phyloP scores from a whole-genome alignment of 768 basidiomycete species.

The Psilocybe tampanensis region DNA sequence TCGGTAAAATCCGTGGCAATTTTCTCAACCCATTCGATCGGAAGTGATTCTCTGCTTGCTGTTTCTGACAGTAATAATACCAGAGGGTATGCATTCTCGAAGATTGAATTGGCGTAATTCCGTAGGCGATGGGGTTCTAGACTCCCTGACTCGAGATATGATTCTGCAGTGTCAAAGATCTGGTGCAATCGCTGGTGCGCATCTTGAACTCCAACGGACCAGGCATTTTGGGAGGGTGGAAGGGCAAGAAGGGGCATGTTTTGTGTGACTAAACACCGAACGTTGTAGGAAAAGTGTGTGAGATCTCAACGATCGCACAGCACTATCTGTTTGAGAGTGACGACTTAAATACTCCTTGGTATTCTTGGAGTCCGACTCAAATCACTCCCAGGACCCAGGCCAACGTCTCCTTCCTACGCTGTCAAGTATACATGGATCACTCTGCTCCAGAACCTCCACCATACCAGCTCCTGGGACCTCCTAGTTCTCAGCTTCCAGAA shows the following conservation, averaged over 20 bases:
- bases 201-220: background rate
- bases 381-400: too few relatives aligned
- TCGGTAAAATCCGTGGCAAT: slow-evolving; percentile 2
- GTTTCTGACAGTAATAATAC: slow-evolving; percentile 2
- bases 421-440: too few relatives aligned
- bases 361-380: too few relatives aligned
- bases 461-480: too few relatives aligned
- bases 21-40: slow-evolving; percentile 3
- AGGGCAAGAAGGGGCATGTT: background rate
- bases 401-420: too few relatives aligned
- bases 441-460: too few relatives aligned
- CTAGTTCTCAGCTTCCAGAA: too few relatives aligned
- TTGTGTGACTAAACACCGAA: background rate
- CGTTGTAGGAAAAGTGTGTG: too few relatives aligned
- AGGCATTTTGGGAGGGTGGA: background rate
- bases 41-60: background rate
- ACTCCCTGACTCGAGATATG: background rate
- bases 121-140: background rate
- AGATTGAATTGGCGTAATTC: background rate
- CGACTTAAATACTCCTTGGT: too few relatives aligned
- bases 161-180: background rate
- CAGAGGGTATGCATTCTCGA: background rate
- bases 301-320: too few relatives aligned
- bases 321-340: too few relatives aligned
- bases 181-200: background rate